Percentiles rank a stretch among this genome's conserved stretches.
Evolutionary conservation across 1,284 basidiomycete genomes (phyloP).

Genomic region (Golubevia sp.): DNA sequence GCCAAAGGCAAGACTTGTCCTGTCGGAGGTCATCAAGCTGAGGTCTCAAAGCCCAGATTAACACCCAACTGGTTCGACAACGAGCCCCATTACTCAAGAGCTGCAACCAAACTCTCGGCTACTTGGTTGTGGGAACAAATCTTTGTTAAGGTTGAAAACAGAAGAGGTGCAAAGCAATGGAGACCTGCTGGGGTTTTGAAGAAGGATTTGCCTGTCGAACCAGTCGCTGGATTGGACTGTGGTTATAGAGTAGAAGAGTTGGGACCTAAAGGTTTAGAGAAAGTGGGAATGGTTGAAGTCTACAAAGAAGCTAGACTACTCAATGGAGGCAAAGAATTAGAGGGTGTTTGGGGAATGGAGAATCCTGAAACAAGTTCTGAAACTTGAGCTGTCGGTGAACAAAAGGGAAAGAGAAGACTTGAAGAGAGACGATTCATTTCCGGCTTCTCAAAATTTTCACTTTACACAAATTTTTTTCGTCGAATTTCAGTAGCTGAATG

Average conservation of each 20-base stretch:
- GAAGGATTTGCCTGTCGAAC: constrained; percentile 1
- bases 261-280: constrained; percentile 27
- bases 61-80: constrained; percentile 26
- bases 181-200: constrained; percentile 13
- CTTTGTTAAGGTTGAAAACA: constrained; percentile 16
- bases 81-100: constrained; percentile 22
- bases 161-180: constrained; percentile 15
- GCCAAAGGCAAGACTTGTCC: constrained; percentile 25
- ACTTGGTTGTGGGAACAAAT: constrained; percentile 14
- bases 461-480: too few relatives aligned
- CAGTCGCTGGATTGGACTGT: constrained; percentile 21
- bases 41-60: constrained; percentile 1
- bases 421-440: too few relatives aligned
- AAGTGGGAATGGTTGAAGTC: constrained; percentile 25
- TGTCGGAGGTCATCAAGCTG: constrained; percentile 16
- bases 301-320: constrained; percentile 19
- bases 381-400: too few relatives aligned
- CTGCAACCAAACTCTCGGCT: constrained; percentile 4
- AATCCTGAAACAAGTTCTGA: too few relatives aligned
- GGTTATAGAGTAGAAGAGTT: constrained; percentile 22
- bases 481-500: too few relatives aligned
- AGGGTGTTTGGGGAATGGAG: constrained; percentile 12
- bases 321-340: constrained; percentile 8
- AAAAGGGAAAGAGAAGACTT: too few relatives aligned
- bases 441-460: too few relatives aligned